Percentiles rank a stretch among this genome's conserved stretches.
These are phyloP conservation scores for Salix caprea DNA, from an alignment of 345 rosid genomes.

Conservation along the genomic window DNA sequence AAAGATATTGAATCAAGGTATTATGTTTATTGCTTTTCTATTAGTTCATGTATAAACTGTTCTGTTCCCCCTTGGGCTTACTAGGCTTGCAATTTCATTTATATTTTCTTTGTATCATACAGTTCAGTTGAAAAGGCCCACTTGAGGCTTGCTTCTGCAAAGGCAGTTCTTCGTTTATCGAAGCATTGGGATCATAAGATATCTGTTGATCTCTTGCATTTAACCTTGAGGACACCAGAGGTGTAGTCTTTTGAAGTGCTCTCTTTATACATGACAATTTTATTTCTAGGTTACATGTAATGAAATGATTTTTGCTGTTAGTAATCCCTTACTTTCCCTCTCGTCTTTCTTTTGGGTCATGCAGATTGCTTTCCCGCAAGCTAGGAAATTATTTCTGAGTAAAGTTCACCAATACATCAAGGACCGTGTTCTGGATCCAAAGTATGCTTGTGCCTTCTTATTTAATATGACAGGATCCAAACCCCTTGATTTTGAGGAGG, in stretches of 20 bases:
- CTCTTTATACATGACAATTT: not conserved
- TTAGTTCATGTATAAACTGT: not conserved
- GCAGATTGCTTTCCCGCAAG: slow-evolving; percentile 77
- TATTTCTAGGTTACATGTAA: not conserved
- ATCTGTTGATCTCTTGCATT: slow-evolving; percentile 70
- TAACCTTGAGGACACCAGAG: slow-evolving; percentile 69
- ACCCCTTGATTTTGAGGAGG: slow-evolving; percentile 67
- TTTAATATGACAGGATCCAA: slow-evolving; percentile 45
- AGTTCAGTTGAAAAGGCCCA: slow-evolving; percentile 86
- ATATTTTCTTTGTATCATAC: slow-evolving; percentile 29
- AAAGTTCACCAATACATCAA: slow-evolving; percentile 90
- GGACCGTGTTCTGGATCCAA: slow-evolving; percentile 80
- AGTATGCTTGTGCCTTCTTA: slow-evolving; percentile 80
- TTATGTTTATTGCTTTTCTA: not conserved
- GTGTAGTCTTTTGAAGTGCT: slow-evolving; percentile 33
- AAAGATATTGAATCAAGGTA: slow-evolving; percentile 79
- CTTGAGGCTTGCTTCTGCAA: slow-evolving; percentile 88
- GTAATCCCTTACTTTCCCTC: not conserved
- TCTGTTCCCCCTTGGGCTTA: not conserved
- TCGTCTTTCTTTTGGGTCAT: slow-evolving; percentile 20
- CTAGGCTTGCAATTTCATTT: slow-evolving; percentile 12
- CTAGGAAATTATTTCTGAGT: slow-evolving; percentile 61
- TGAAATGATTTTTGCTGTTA: slow-evolving; percentile 11
- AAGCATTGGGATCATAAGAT: slow-evolving; percentile 89
- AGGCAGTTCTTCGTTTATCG: slow-evolving; percentile 86